Evolutionary conservation across 495 filamentous ascomycete genomes (phyloP).

Genomic region (Lindgomyces ingoldianus): DNA sequence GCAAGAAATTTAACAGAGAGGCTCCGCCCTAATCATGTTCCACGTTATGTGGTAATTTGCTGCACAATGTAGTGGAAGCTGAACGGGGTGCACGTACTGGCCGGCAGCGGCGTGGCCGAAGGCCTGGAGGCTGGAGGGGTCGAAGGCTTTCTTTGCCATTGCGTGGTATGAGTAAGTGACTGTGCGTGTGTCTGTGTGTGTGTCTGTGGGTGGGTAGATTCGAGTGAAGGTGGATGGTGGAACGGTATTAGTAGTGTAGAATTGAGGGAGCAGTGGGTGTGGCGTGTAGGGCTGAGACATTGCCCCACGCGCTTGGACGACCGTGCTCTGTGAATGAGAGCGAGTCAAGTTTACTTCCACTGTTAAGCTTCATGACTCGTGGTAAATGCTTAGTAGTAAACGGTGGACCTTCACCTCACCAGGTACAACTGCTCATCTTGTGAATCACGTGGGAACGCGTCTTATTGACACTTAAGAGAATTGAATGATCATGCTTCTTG

Average conservation of each 20-base stretch:
- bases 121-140: conserved; percentile 55
- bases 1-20: too few species aligned
- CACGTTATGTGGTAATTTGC: too few species aligned
- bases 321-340: too few species aligned
- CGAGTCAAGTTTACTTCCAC: too few species aligned
- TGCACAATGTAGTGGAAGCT: neutral
- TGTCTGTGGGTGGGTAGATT: neutral
- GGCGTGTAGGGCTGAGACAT: too few species aligned
- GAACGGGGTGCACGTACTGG: conserved; percentile 70
- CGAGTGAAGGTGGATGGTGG: neutral
- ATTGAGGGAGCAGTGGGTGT: too few species aligned
- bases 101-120: conserved; percentile 87
- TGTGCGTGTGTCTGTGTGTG: neutral
- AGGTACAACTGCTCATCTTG: neutral
- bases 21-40: too few species aligned
- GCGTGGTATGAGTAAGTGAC: neutral
- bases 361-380: neutral
- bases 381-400: neutral
- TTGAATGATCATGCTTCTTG: neutral
- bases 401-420: neutral
- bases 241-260: too few species aligned
- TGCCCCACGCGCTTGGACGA: neutral
- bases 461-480: neutral
- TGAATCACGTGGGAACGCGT: neutral
- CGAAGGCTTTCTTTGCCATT: conserved; percentile 29